phyloP scores from a whole-genome alignment of 2,329 filamentous ascomycete genomes.

The Xylariomycetidae sp. region DNA sequence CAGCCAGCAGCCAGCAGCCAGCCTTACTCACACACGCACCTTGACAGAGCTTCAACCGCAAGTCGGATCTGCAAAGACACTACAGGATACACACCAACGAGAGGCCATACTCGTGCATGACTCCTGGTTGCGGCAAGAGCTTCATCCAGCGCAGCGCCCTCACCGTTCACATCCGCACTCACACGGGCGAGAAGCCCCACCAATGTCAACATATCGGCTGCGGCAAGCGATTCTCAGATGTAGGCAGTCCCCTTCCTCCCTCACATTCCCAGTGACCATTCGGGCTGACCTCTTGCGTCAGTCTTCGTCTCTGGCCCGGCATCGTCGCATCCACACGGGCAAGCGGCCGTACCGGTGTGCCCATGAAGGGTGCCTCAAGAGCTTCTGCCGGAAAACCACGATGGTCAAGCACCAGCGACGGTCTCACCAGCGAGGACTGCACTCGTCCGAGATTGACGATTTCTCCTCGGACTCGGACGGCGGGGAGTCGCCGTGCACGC shows the following conservation, averaged over 20 bases:
- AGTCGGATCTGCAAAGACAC: slow-evolving; percentile 64
- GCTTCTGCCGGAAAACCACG: slow-evolving; percentile 67
- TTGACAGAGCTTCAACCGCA: slow-evolving; percentile 65
- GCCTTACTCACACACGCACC: too few relatives aligned
- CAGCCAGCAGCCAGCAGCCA: too few relatives aligned
- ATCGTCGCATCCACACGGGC: slow-evolving; percentile 60
- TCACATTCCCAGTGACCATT: not conserved
- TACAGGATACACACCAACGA: slow-evolving; percentile 69
- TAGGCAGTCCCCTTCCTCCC: slow-evolving; percentile 31
- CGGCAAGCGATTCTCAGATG: slow-evolving; percentile 64
- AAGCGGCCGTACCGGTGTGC: slow-evolving; percentile 60
- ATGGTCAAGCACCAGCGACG: slow-evolving; percentile 63
- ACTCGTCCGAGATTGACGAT: slow-evolving; percentile 50
- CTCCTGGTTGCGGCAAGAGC: slow-evolving; percentile 58
- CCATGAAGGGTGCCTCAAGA: slow-evolving; percentile 57
- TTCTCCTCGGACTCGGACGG: slow-evolving; percentile 51
- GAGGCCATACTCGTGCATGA: slow-evolving; percentile 57
- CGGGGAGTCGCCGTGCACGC: slow-evolving; percentile 54
- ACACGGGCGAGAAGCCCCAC: slow-evolving; percentile 67
- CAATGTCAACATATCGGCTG: slow-evolving; percentile 60
- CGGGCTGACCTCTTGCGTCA: slow-evolving; percentile 31
- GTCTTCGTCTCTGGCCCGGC: slow-evolving; percentile 60
- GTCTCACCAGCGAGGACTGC: slow-evolving; percentile 53
- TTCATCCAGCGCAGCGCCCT: slow-evolving; percentile 67
- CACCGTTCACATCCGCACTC: slow-evolving; percentile 64